Evolutionary conservation across 108 stramenopile species (phyloP).

Genomic region (Skeletonema potamos): DNA sequence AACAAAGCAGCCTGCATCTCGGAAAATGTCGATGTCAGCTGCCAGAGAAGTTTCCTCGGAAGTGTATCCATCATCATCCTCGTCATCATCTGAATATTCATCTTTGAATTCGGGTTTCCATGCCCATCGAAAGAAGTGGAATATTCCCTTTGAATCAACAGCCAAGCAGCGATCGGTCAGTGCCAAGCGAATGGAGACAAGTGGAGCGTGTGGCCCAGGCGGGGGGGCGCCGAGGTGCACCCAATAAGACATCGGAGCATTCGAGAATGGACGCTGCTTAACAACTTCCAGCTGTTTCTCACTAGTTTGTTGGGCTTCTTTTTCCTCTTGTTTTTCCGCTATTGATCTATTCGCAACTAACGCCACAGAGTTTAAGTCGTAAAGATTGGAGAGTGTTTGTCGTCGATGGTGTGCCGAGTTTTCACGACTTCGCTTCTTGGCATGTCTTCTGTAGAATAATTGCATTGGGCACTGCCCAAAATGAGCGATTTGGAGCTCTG

Average conservation of each 20-base stretch:
- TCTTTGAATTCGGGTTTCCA: conserved; percentile 77
- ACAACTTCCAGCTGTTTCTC: neutral
- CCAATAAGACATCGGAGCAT: conserved; percentile 89
- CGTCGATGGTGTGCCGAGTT: conserved; percentile 14
- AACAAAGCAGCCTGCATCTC: conserved; percentile 83
- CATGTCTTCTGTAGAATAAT: conserved; percentile 53
- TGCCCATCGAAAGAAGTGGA: conserved; percentile 89
- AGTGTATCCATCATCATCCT: conserved; percentile 13
- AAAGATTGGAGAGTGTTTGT: conserved; percentile 44
- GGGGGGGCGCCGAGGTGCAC: conserved; percentile 87
- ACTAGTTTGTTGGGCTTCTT: neutral
- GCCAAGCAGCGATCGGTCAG: conserved; percentile 85
- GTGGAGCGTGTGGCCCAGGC: conserved; percentile 83
- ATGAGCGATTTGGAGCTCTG: conserved; percentile 95
- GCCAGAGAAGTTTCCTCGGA: neutral
- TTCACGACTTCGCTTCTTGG: conserved; percentile 26
- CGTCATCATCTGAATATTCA: conserved; percentile 25
- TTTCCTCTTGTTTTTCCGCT: neutral
- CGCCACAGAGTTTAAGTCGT: conserved; percentile 21
- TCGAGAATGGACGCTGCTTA: conserved; percentile 66
- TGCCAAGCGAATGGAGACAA: conserved; percentile 74
- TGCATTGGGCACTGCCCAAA: conserved; percentile 99
- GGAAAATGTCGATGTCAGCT: conserved; percentile 5
- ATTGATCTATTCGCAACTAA: neutral
- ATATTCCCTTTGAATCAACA: conserved; percentile 84